A percentile compares a stretch with the other conserved stretches of the same genome.
Conservation (phyloP, 1,139 yeast species). For the Pichia sp. region DNA sequence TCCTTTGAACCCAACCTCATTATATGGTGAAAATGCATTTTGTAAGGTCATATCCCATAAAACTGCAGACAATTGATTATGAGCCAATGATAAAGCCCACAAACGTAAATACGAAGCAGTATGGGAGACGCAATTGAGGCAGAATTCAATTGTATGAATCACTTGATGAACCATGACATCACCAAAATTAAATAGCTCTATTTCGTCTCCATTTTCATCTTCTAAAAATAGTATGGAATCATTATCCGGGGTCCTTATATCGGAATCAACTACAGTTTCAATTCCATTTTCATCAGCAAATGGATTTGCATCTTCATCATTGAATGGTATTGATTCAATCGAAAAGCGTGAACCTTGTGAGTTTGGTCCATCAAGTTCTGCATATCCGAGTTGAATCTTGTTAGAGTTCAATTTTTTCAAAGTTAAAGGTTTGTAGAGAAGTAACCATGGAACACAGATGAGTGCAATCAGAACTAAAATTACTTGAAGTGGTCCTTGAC, state of each 20-base stretch:
- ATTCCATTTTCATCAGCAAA: constrained; percentile 1
- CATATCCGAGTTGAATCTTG: constrained; percentile 13
- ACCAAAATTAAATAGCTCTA: constrained; percentile 65
- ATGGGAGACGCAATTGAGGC: constrained; percentile 94
- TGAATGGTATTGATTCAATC: constrained; percentile 40
- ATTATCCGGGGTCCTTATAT: background rate
- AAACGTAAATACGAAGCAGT: constrained; percentile 94
- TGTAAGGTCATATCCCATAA: constrained; percentile 93
- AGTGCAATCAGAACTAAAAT: constrained; percentile 68
- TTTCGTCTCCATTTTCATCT: constrained; percentile 36
- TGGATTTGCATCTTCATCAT: constrained; percentile 41
- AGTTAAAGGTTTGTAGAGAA: constrained; percentile 79
- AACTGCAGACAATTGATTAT: constrained; percentile 89
- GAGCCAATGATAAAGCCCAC: constrained; percentile 97
- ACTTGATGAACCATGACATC: constrained; percentile 97
- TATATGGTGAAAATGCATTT: constrained; percentile 60
- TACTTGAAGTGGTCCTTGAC: constrained; percentile 76
- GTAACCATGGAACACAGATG: constrained; percentile 91
- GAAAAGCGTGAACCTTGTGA: constrained; percentile 73
- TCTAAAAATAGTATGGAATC: constrained; percentile 1
- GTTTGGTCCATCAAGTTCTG: constrained; percentile 10
- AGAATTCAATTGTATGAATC: constrained; percentile 96
- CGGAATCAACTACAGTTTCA: background rate
- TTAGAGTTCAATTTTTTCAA: constrained; percentile 38
- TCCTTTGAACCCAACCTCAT: constrained; percentile 55